Evolutionary conservation across 2,329 filamentous ascomycete species (phyloP).

Genomic region (Stemphylium beticola): DNA sequence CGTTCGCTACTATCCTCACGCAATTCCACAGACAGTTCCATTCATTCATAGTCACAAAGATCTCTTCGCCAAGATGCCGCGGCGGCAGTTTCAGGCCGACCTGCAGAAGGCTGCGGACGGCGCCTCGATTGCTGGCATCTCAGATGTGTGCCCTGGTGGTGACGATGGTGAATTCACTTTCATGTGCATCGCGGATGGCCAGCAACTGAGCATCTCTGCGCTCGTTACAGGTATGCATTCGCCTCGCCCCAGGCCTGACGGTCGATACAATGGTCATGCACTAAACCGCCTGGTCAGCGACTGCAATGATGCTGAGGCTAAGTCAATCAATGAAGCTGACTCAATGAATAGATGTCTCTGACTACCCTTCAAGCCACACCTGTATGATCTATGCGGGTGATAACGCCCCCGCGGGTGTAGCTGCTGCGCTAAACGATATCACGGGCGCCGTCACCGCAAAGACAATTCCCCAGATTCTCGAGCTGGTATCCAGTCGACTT

Average conservation of each 20-base stretch:
- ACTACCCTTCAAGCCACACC: conserved; percentile 65
- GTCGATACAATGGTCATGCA: no score
- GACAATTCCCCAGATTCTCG: conserved; percentile 58
- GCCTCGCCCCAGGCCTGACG: no score
- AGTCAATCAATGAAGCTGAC: neutral
- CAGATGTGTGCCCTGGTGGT: conserved; percentile 64
- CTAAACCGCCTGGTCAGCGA: no score
- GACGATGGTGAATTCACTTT: conserved; percentile 77
- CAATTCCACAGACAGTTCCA: neutral
- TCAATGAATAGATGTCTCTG: conserved; percentile 57
- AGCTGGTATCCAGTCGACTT: conserved; percentile 51
- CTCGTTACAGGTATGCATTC: conserved; percentile 35
- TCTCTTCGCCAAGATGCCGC: conserved; percentile 61
- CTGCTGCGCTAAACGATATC: conserved; percentile 53
- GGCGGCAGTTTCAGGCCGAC: conserved; percentile 69
- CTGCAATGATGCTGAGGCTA: no score
- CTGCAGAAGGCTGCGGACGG: conserved; percentile 51
- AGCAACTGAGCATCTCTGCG: conserved; percentile 48
- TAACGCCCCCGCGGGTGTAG: conserved; percentile 52
- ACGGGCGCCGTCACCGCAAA: conserved; percentile 53
- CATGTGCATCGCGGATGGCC: conserved; percentile 44
- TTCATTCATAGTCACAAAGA: neutral
- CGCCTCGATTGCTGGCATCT: conserved; percentile 57
- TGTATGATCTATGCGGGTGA: conserved; percentile 64
- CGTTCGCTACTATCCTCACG: neutral